These are phyloP conservation scores for Staphylotrichum longicolle DNA, from an alignment of 495 filamentous ascomycete species.

Conservation along the genomic window DNA sequence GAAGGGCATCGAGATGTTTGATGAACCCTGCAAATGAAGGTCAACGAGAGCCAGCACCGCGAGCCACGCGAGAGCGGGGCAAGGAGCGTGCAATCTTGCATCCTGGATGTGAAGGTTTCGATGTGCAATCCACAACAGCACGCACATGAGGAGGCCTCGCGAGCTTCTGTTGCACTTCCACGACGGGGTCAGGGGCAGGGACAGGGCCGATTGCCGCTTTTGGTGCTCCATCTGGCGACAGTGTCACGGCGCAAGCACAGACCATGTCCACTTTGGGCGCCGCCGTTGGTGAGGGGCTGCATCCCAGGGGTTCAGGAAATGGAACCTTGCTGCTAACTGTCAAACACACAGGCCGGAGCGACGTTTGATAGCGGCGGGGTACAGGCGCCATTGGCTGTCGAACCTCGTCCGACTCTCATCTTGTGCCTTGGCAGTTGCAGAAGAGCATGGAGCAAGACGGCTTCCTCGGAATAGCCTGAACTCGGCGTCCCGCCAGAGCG, in stretches of 20 bases:
- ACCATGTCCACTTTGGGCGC: background rate
- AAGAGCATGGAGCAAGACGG: background rate
- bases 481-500: background rate
- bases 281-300: background rate
- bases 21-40: slow-evolving; percentile 16
- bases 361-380: background rate
- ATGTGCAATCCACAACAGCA: background rate
- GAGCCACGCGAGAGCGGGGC: slow-evolving; percentile 19
- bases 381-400: background rate
- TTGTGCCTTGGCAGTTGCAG: background rate
- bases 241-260: slow-evolving; percentile 1
- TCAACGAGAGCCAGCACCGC: background rate
- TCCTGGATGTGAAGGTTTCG: slow-evolving; percentile 2
- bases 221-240: slow-evolving; percentile 5
- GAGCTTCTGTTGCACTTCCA: background rate
- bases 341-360: background rate
- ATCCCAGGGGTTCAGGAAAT: slow-evolving; percentile 1
- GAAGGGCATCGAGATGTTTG: slow-evolving; percentile 13
- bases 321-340: background rate
- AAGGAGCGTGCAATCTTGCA: slow-evolving; percentile 3
- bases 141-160: slow-evolving; percentile 6
- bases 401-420: background rate
- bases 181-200: no score
- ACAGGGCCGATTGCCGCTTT: slow-evolving; percentile 1
- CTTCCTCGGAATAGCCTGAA: slow-evolving; percentile 1